Evolutionary conservation across 495 filamentous ascomycete species (phyloP).

Genomic region (Neurospora discreta): DNA sequence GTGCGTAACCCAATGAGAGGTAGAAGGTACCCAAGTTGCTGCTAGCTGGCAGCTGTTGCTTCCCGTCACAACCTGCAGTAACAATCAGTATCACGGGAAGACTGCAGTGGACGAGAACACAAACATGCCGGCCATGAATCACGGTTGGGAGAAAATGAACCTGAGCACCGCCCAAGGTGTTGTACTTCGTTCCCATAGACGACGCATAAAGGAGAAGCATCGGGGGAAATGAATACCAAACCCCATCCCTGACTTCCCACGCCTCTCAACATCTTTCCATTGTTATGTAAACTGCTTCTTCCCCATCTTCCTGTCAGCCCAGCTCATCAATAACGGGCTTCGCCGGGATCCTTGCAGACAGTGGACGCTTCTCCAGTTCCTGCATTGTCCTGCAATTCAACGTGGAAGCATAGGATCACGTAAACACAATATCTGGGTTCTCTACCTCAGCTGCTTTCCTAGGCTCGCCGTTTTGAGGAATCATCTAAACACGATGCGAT

Average conservation of each 20-base stretch:
- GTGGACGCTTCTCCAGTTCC: not conserved
- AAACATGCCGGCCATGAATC: not conserved
- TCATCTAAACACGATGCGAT: not conserved
- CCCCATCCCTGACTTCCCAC: not conserved
- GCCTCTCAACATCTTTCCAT: not conserved
- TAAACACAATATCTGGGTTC: not conserved
- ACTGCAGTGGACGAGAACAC: no score
- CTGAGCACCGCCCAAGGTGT: not conserved
- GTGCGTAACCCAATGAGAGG: not conserved
- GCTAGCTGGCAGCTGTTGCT: not conserved
- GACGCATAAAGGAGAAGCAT: not conserved
- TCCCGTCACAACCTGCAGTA: not conserved
- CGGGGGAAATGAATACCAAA: not conserved
- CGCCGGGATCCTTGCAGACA: not conserved
- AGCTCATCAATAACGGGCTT: not conserved
- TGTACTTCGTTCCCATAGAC: not conserved
- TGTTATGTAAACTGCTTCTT: not conserved
- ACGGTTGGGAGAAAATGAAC: not conserved
- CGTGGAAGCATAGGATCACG: not conserved
- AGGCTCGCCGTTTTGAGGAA: not conserved
- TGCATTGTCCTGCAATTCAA: not conserved
- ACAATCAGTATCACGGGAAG: no score
- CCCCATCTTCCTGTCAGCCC: not conserved
- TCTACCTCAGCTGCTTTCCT: not conserved
- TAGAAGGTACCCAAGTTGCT: not conserved